phyloP scores from a whole-genome alignment of 768 basidiomycete species.

The Boletus rufocinnamomeus region DNA sequence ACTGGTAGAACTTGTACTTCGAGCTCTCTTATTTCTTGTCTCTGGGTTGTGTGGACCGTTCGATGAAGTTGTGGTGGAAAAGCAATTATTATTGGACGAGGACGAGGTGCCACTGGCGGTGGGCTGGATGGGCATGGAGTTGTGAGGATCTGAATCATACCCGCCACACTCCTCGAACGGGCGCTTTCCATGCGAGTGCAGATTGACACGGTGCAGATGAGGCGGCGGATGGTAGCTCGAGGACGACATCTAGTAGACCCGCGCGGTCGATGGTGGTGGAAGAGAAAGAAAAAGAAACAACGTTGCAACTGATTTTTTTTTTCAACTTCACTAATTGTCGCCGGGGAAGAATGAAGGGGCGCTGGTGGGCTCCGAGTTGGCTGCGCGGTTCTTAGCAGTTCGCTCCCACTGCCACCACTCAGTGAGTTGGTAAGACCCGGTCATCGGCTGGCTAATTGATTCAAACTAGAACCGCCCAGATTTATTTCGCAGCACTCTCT shows the following conservation, averaged over 20 bases:
- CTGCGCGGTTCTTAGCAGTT: slow-evolving; percentile 10
- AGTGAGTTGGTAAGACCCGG: slow-evolving; percentile 3
- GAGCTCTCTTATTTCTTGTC: slow-evolving; percentile 58
- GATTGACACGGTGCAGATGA: slow-evolving; percentile 27
- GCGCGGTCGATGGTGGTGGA: slow-evolving; percentile 23
- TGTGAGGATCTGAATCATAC: slow-evolving; percentile 35
- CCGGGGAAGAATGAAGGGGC: slow-evolving; percentile 1
- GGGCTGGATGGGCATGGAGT: slow-evolving; percentile 29
- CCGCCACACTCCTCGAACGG: slow-evolving; percentile 37
- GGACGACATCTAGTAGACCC: slow-evolving; percentile 27
- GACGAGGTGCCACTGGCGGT: slow-evolving; percentile 31
- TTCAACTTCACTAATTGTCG: slow-evolving; percentile 4
- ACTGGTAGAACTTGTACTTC: slow-evolving; percentile 53
- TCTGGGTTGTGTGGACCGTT: slow-evolving; percentile 40
- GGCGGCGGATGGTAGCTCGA: slow-evolving; percentile 25
- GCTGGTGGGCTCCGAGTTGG: not conserved
- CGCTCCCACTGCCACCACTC: slow-evolving; percentile 15
- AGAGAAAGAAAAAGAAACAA: not conserved
- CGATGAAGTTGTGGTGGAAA: slow-evolving; percentile 7
- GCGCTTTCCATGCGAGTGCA: slow-evolving; percentile 34
- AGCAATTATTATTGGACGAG: slow-evolving; percentile 17
- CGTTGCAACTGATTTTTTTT: slow-evolving; percentile 5
- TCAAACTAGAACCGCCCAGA: not conserved
- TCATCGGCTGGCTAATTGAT: not conserved
- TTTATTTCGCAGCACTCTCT: not conserved